phyloP scores from a whole-genome alignment of 2,329 filamentous ascomycete genomes.

The Pseudocercospora cruenta region DNA sequence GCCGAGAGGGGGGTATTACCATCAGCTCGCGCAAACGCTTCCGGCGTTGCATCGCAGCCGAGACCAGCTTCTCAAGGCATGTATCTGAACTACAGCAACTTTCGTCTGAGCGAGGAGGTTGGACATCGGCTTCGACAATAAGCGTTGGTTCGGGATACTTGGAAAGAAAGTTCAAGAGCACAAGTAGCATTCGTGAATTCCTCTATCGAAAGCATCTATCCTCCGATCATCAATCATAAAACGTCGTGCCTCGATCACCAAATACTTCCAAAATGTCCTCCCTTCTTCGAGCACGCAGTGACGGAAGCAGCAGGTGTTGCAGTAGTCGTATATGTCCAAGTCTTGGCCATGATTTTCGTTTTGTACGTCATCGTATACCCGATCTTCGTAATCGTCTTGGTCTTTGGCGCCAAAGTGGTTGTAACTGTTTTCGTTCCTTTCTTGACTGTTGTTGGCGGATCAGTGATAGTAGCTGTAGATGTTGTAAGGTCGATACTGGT shows the following conservation, averaged over 20 bases:
- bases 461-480: constrained; percentile 14
- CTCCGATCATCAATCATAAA: background rate
- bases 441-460: constrained; percentile 19
- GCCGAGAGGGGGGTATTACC: background rate
- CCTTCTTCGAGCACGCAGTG: constrained; percentile 17
- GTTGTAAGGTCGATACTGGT: constrained; percentile 11
- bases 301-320: constrained; percentile 14
- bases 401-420: constrained; percentile 8
- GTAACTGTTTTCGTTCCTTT: constrained; percentile 9
- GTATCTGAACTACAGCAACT: constrained; percentile 6
- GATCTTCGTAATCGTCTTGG: constrained; percentile 14
- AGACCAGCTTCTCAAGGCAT: background rate
- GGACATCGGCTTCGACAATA: background rate
- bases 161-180: background rate
- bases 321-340: constrained; percentile 23
- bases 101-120: background rate
- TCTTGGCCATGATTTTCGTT: constrained; percentile 18
- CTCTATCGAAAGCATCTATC: background rate
- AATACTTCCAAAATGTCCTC: constrained; percentile 21
- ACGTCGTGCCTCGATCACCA: background rate
- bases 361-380: constrained; percentile 13
- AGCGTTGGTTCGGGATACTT: background rate
- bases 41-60: background rate
- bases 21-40: background rate
- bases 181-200: background rate